phyloP scores from a whole-genome alignment of 257 asterid species.

The Schizonepeta tenuifolia region DNA sequence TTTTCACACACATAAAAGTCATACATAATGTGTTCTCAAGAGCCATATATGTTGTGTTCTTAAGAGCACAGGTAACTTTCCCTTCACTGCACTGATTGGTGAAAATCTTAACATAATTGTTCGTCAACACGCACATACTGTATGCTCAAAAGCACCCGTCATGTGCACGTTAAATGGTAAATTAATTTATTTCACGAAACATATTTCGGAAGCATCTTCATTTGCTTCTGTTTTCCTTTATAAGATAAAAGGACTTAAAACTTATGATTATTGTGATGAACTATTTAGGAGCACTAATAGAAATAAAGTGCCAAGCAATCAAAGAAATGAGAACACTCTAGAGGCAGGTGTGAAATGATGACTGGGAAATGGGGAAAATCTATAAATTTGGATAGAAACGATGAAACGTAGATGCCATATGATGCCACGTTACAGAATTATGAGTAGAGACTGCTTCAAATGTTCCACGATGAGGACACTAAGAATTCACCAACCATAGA shows the following conservation, averaged over 20 bases:
- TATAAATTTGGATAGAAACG: background rate
- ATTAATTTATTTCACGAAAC: background rate
- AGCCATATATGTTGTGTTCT: background rate
- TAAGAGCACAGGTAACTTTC: background rate
- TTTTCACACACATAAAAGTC: background rate
- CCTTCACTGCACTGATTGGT: background rate
- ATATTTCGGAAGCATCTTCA: background rate
- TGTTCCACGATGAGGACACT: background rate
- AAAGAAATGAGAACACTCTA: background rate
- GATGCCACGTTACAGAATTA: background rate
- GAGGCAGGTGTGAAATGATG: background rate
- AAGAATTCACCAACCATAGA: background rate
- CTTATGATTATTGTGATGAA: background rate
- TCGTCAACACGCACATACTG: background rate
- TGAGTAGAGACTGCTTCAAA: background rate
- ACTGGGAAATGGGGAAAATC: background rate
- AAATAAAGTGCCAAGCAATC: constrained; percentile 2
- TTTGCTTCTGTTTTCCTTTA: background rate
- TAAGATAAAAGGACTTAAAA: background rate
- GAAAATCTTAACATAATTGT: background rate
- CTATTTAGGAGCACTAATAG: background rate
- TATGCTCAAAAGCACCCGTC: background rate
- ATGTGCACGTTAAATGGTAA: constrained; percentile 1
- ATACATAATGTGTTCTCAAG: background rate
- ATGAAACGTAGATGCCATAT: background rate